Evolutionary conservation across 2,329 filamentous ascomycete species (phyloP).

Genomic region (Sporothrix pallida): DNA sequence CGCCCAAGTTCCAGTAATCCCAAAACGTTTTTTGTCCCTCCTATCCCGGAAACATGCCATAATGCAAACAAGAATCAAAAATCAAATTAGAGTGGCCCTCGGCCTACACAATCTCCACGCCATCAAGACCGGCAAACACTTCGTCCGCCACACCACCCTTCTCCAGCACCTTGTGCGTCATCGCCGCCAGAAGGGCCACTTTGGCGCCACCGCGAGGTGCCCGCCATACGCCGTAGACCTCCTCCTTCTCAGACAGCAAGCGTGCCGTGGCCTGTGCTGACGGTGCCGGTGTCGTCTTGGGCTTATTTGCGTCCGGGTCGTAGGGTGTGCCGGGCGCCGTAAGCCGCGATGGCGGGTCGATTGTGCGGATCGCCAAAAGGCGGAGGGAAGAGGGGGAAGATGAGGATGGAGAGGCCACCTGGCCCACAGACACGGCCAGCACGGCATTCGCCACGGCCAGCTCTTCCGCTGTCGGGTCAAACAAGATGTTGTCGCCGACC

Average conservation of each 20-base stretch:
- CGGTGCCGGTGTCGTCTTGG: conserved; percentile 50
- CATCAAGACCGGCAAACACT: conserved; percentile 79
- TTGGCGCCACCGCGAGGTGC: conserved; percentile 84
- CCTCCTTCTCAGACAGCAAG: conserved; percentile 55
- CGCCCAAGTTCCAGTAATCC: neutral
- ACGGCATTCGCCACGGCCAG: conserved; percentile 90
- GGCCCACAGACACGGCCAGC: conserved; percentile 80
- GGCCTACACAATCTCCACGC: conserved; percentile 67
- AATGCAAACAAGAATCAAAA: conserved; percentile 25
- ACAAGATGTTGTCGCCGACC: conserved; percentile 86
- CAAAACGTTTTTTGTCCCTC: neutral
- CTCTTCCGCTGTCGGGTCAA: conserved; percentile 90
- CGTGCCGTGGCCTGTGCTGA: conserved; percentile 42
- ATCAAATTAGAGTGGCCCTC: neutral
- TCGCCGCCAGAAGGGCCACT: conserved; percentile 71
- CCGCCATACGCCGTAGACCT: conserved; percentile 79
- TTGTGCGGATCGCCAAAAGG: conserved; percentile 71
- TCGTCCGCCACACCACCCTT: conserved; percentile 83
- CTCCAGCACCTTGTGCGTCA: conserved; percentile 78
- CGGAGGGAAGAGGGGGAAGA: conserved; percentile 54
- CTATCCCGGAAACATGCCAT: conserved; percentile 9
- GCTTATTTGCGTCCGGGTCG: conserved; percentile 59
- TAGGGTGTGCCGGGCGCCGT: conserved; percentile 74
- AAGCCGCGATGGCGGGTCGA: conserved; percentile 75
- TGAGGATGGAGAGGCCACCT: conserved; percentile 46